Evolutionary conservation across 2,329 filamentous ascomycete genomes (phyloP).

Genomic region (Furcasterigmium furcatum): DNA sequence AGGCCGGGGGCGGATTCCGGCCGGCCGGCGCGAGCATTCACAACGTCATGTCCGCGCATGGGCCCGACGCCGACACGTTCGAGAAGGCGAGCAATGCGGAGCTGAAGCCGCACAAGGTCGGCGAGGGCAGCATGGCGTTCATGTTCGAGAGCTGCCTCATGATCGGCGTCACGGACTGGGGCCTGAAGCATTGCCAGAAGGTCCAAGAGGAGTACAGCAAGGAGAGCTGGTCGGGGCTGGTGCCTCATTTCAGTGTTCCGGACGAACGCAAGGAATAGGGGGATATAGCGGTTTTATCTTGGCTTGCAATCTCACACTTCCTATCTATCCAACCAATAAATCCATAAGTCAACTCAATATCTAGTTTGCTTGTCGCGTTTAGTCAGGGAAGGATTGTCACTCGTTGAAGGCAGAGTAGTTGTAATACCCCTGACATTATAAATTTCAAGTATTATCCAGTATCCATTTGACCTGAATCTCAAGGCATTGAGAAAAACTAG

Average conservation of each 20-base stretch:
- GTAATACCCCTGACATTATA: too few species aligned
- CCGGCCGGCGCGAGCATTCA: constrained; percentile 61
- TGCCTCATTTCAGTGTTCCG: constrained; percentile 18
- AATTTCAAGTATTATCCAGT: too few species aligned
- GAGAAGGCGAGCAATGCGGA: constrained; percentile 54
- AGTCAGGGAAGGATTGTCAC: too few species aligned
- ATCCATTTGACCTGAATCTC: too few species aligned
- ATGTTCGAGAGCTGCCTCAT: constrained; percentile 70
- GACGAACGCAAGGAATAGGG: too few species aligned
- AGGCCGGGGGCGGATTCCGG: constrained; percentile 51
- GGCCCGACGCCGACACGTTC: constrained; percentile 55
- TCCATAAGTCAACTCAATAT: too few species aligned
- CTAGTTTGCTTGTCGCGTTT: too few species aligned
- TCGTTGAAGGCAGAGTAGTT: too few species aligned
- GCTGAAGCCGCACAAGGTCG: constrained; percentile 54
- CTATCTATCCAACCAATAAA: too few species aligned
- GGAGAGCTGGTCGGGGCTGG: constrained; percentile 63
- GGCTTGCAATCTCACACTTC: too few species aligned
- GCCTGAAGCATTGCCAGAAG: constrained; percentile 54
- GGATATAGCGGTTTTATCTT: too few species aligned
- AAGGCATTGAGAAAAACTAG: too few species aligned
- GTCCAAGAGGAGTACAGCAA: constrained; percentile 68
- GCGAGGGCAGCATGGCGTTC: constrained; percentile 60
- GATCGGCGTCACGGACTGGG: constrained; percentile 72
- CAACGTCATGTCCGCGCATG: constrained; percentile 69